phyloP scores from a whole-genome alignment of 352 stramenopile genomes.

The Pythium aquatile region DNA sequence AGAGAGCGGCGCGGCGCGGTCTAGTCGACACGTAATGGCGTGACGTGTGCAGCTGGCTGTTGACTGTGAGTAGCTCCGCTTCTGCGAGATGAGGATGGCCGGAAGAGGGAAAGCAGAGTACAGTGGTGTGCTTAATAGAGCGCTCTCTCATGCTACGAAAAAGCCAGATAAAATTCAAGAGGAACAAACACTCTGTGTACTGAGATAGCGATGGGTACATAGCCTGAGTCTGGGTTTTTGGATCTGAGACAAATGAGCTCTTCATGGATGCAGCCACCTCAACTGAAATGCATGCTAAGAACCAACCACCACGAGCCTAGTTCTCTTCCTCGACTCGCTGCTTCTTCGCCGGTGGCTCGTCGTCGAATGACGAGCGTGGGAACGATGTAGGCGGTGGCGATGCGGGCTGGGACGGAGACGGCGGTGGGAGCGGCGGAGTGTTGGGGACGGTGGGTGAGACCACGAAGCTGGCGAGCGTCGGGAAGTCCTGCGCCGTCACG shows the following conservation, averaged over 20 bases:
- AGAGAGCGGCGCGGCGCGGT: neutral
- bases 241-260: neutral
- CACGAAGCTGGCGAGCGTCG: slow-evolving; percentile 27
- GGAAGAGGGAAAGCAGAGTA: neutral
- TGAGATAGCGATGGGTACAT: neutral
- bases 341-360: slow-evolving; percentile 63
- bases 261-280: neutral
- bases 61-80: slow-evolving; percentile 1
- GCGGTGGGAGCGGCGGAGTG: slow-evolving; percentile 17
- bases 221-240: neutral
- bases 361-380: slow-evolving; percentile 21
- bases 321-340: slow-evolving; percentile 35
- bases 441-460: slow-evolving; percentile 14
- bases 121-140: slow-evolving; percentile 12
- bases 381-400: slow-evolving; percentile 2
- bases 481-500: slow-evolving; percentile 19
- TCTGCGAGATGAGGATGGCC: slow-evolving; percentile 4
- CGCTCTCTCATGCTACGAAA: neutral
- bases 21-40: slow-evolving; percentile 15
- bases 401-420: slow-evolving; percentile 11
- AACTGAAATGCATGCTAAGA: neutral
- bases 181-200: neutral
- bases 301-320: slow-evolving; percentile 1
- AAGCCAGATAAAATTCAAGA: slow-evolving; percentile 20
- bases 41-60: neutral